These are phyloP conservation scores for Ophioceras dolichostomum DNA, from an alignment of 2,329 filamentous ascomycete species.

Conservation along the genomic window DNA sequence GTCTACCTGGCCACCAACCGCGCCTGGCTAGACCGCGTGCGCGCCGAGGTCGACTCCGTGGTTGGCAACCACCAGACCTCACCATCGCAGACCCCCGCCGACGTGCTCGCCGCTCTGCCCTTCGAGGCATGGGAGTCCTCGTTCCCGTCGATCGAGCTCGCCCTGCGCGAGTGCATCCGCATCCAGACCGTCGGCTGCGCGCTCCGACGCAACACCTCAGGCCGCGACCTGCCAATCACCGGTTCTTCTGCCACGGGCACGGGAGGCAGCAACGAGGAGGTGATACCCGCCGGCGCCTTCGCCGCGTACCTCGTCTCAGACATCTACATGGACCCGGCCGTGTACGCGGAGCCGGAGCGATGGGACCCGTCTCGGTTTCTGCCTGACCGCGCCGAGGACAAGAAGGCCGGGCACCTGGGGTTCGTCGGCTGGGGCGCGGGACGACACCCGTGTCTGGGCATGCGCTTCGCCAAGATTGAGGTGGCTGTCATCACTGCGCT, in stretches of 20 bases:
- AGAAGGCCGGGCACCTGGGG: constrained; percentile 12
- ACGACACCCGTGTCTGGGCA: constrained; percentile 19
- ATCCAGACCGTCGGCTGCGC: constrained; percentile 31
- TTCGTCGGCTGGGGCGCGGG: constrained; percentile 23
- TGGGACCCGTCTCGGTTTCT: constrained; percentile 40
- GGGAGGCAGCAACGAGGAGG: constrained; percentile 25
- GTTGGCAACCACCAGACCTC: constrained; percentile 26
- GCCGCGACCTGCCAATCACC: constrained; percentile 29
- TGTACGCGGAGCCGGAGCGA: constrained; percentile 32
- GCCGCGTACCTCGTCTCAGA: constrained; percentile 34
- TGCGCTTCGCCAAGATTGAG: constrained; percentile 39
- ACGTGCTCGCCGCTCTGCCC: constrained; percentile 28
- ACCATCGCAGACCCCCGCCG: constrained; percentile 15
- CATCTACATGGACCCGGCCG: constrained; percentile 29
- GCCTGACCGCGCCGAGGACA: constrained; percentile 31
- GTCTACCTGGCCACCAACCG: constrained; percentile 32
- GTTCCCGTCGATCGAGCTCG: constrained; percentile 38
- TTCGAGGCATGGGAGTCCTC: constrained; percentile 42
- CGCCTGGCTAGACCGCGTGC: constrained; percentile 30
- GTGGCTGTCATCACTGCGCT: constrained; percentile 34
- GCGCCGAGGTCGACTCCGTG: constrained; percentile 31
- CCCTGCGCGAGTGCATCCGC: constrained; percentile 40
- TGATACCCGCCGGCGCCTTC: constrained; percentile 35
- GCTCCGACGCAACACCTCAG: constrained; percentile 38
- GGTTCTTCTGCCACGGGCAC: too few relatives aligned